A percentile compares a stretch with the other conserved stretches of the same genome.
Conservation (phyloP, 129 eudicot species). For the Pseudognaphalium luteoalbum region DNA sequence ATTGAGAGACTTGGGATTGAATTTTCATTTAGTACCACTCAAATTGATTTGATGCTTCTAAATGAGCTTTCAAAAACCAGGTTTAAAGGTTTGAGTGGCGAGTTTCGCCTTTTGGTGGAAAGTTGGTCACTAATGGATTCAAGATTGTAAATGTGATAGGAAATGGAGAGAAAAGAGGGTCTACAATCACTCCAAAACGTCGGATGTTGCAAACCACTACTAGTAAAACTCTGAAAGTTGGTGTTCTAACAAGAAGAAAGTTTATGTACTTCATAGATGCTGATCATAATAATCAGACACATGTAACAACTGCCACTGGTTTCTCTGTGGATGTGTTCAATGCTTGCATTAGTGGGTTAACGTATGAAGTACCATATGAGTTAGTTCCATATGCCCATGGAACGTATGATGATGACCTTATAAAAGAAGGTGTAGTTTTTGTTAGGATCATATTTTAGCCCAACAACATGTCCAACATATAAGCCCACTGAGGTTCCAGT, state of each 20-base stretch:
- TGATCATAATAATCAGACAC: slow-evolving; percentile 8
- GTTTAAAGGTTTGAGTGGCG: slow-evolving; percentile 46
- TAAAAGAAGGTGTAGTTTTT: too few species aligned
- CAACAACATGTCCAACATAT: too few species aligned
- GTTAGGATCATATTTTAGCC: too few species aligned
- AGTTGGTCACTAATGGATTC: slow-evolving; percentile 27
- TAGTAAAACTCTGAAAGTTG: slow-evolving; percentile 44
- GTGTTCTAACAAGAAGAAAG: slow-evolving; percentile 27
- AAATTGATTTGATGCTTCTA: slow-evolving; percentile 22
- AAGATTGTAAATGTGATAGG: slow-evolving; percentile 42
- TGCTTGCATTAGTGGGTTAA: slow-evolving; percentile 29
- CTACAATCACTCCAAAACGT: slow-evolving; percentile 26
- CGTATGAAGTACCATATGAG: slow-evolving; percentile 35
- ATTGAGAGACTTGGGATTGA: slow-evolving; percentile 27
- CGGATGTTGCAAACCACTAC: slow-evolving; percentile 7
- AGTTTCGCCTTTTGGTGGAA: slow-evolving; percentile 38
- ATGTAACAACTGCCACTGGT: slow-evolving; percentile 25
- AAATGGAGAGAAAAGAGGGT: slow-evolving; percentile 27
- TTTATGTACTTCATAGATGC: slow-evolving; percentile 33
- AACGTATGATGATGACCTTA: slow-evolving; percentile 38
- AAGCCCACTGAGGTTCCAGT: too few species aligned
- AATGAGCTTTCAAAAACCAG: slow-evolving; percentile 28
- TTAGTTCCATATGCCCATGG: slow-evolving; percentile 30
- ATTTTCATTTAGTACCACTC: slow-evolving; percentile 19
- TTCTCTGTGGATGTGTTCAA: slow-evolving; percentile 53